These are phyloP conservation scores for Verticillium albo-atrum DNA, from an alignment of 2,329 filamentous ascomycete genomes.

Conservation along the genomic window DNA sequence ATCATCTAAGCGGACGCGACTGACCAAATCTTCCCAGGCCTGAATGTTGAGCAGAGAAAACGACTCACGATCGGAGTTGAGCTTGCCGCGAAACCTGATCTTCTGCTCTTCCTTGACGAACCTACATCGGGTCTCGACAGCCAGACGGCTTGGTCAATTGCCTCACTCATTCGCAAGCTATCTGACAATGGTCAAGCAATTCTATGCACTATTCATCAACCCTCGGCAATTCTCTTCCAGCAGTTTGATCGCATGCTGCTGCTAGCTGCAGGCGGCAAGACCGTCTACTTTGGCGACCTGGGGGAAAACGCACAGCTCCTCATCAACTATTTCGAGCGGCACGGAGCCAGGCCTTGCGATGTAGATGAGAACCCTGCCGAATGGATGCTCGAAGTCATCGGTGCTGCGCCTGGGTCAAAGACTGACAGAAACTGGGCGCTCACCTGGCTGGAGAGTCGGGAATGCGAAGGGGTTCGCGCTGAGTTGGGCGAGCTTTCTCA, in stretches of 20 bases:
- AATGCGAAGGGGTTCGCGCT: constrained; percentile 23
- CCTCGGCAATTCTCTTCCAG: constrained; percentile 38
- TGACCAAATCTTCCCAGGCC: constrained; percentile 14
- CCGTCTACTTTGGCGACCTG: constrained; percentile 55
- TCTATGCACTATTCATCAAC: constrained; percentile 47
- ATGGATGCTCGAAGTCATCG: constrained; percentile 54
- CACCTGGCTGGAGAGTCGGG: constrained; percentile 28
- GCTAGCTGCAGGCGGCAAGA: constrained; percentile 46
- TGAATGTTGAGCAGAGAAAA: constrained; percentile 40
- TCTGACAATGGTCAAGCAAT: constrained; percentile 45
- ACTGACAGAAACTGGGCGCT: constrained; percentile 30
- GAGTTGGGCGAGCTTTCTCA: constrained; percentile 23
- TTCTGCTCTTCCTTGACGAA: constrained; percentile 73
- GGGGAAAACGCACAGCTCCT: constrained; percentile 42
- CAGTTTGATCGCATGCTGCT: constrained; percentile 53
- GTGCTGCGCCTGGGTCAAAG: constrained; percentile 44
- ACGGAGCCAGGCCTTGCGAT: constrained; percentile 52
- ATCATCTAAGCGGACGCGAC: background rate
- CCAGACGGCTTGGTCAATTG: constrained; percentile 72
- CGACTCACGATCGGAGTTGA: constrained; percentile 74
- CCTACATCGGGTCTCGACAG: constrained; percentile 73
- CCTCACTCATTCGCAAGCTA: constrained; percentile 64
- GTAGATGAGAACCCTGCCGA: constrained; percentile 60
- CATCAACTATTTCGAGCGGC: constrained; percentile 54
- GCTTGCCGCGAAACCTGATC: constrained; percentile 65